Percentiles rank a stretch among this genome's conserved stretches.
These are phyloP conservation scores for Cordyceps fumosorosea DNA, from an alignment of 2,329 filamentous ascomycete species.

Conservation along the genomic window DNA sequence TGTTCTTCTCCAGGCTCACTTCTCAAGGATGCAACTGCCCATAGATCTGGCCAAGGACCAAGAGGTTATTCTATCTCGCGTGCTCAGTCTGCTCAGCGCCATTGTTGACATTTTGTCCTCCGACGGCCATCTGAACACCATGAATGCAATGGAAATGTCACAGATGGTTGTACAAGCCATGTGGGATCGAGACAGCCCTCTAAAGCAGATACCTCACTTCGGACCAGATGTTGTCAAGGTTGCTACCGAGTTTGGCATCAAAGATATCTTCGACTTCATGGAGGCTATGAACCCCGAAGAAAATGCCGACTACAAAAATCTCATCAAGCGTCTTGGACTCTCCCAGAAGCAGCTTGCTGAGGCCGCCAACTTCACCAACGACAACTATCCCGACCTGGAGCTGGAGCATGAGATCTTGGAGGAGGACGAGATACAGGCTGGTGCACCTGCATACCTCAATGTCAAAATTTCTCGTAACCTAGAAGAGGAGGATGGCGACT, in stretches of 20 bases:
- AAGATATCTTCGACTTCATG: slow-evolving; percentile 97
- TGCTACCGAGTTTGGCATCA: slow-evolving; percentile 74
- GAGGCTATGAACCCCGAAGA: slow-evolving; percentile 96
- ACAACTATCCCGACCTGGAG: slow-evolving; percentile 92
- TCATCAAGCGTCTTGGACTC: slow-evolving; percentile 73
- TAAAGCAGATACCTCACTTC: slow-evolving; percentile 98
- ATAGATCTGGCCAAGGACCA: slow-evolving; percentile 96
- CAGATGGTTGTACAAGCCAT: slow-evolving; percentile 99
- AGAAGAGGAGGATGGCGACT: slow-evolving; percentile 58
- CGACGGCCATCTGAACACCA: slow-evolving; percentile 92
- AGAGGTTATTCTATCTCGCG: slow-evolving; percentile 76
- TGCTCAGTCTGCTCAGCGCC: slow-evolving; percentile 81
- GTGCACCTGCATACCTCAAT: slow-evolving; percentile 73
- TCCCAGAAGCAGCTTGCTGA: slow-evolving; percentile 76
- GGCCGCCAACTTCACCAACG: slow-evolving; percentile 92
- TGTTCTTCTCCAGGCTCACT: slow-evolving; percentile 94
- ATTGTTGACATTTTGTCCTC: slow-evolving; percentile 93
- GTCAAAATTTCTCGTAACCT: slow-evolving; percentile 81
- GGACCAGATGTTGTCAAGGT: slow-evolving; percentile 74
- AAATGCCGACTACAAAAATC: slow-evolving; percentile 70
- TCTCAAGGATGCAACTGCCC: slow-evolving; percentile 92
- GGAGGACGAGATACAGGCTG: slow-evolving; percentile 69
- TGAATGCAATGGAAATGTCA: slow-evolving; percentile 98
- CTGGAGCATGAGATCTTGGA: slow-evolving; percentile 84
- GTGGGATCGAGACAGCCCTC: slow-evolving; percentile 95